Evolutionary conservation across 257 asterid genomes (phyloP), one percentile per base, ranked within the genome.

Genomic region (Lycium ferocissimum): DNA sequence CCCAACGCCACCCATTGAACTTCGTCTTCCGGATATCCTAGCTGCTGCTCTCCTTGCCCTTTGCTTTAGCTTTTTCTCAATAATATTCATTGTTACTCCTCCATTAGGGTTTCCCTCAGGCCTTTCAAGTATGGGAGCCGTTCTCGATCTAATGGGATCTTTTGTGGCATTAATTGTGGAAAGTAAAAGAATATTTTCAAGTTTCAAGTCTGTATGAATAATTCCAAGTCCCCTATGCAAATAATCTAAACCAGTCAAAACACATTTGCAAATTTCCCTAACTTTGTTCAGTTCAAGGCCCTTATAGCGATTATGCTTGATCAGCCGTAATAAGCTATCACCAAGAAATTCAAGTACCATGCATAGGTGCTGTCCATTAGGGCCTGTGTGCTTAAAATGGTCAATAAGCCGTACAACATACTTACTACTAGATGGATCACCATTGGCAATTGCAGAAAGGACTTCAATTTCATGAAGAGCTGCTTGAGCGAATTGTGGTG

Each of bases 261-360:
- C 90, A 93, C 95, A 95, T 89, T 71, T 95, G 89, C 98, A 94
- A 66, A 97, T 91, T 90, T 97, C 99, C 92, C 92, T 93, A 86
- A 97, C 98, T 91, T 89, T 94, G 86, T 82, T 90, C 87, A 94
- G 61, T 72, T 90, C 96, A 79, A 97, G 97, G 72, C 98, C 98
- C 88, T 92, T 94, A 87, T 95, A 93, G 17, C 92, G 94, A 88
- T 92, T 93, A 87, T 91, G 92, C 90, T 91, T 95, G 87, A 93
- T 91, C 63, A 97, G 90, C 72, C 91, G 92, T 84, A 97, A 91
- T 82, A 97, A 91, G 90, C 93, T 97, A 88, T 97, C 99, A 47
- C 99, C 99, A 47, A 97, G 97, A 92, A 95, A 97, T 85, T 97
- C 98, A 86, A 97, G 91, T 81, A 91, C 99, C 99, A 97, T 97